Evolutionary conservation across 2,329 filamentous ascomycete species (phyloP), one percentile per base, ranked within the genome.

Genomic region (Trichoderma breve): DNA sequence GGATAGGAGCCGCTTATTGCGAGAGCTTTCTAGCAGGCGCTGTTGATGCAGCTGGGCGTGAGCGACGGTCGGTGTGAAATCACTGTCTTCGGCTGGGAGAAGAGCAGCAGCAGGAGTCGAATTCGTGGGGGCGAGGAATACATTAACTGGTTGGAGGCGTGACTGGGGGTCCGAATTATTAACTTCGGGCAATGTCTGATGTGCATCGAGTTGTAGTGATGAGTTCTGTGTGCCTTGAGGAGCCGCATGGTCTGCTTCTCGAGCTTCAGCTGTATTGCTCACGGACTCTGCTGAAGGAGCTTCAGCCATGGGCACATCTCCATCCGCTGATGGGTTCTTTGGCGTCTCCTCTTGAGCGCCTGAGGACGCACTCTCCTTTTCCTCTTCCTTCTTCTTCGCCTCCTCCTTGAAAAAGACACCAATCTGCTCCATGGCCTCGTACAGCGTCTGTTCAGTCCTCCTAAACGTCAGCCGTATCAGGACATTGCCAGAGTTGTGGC

Each of bases 401-500:
- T 87, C 81, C 0, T 87, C 84, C 26, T 84, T 89, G 81, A 97
- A 97, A 78, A 92, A 94, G 74, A 89, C 85, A 26, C 88, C 87
- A 73, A 98, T 97, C 78, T 95, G 88, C 61, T 86, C 84, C 90
- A 97, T 94, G 11, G 95, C 95, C 74, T 95, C 92, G 75, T 94
- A 93, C 32, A 98, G 82, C 3, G 94, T 94, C 79, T 89, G 89
- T 14, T 92, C 90, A 7, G 93, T 96, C 74, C 87, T 87, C 78
- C 88, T 90, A 82, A 95, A 98, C 39, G 86, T 90, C 73, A 99
- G 82, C 71, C 93, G 88, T 70, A 99, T 86, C 70, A 97, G 83
- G 5, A 93, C 91, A 77, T 88, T 95, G 6, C 96, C 95, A 62
- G 89, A 91, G 79, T 95, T 97, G 77, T 97, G 91, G 0, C 96